A percentile compares a stretch with the other conserved stretches of the same genome.
These are phyloP conservation scores for Pittosporum tobira DNA, from an alignment of 129 eudicot species.

Conservation along the genomic window DNA sequence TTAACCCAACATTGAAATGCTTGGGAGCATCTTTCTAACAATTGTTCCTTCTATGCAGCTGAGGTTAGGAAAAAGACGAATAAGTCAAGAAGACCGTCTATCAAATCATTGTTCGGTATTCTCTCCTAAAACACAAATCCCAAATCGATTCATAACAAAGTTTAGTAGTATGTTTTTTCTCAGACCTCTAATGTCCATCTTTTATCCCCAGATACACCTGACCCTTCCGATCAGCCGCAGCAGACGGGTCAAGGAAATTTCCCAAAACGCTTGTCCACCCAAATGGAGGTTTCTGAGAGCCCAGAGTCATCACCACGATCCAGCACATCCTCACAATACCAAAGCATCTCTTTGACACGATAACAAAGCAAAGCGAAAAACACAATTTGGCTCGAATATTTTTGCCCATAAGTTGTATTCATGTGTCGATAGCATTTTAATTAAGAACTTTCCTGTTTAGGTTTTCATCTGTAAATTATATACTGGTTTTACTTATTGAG, in stretches of 20 bases:
- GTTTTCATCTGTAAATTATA: constrained; percentile 12
- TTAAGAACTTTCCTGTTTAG: neutral
- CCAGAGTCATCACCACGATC: constrained; percentile 15
- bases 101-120: constrained; percentile 13
- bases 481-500: neutral
- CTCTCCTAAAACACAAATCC: neutral
- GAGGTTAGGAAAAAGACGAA: constrained; percentile 17
- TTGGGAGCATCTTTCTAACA: neutral
- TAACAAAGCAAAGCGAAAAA: neutral
- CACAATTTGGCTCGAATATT: neutral
- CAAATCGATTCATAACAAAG: neutral
- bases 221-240: neutral
- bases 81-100: constrained; percentile 11
- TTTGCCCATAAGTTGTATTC: neutral
- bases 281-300: constrained; percentile 19
- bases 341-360: neutral
- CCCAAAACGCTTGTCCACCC: constrained; percentile 4
- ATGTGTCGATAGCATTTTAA: neutral
- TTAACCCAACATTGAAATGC: neutral
- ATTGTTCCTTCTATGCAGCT: constrained; percentile 5
- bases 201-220: neutral
- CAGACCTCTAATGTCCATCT: neutral
- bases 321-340: constrained; percentile 4
- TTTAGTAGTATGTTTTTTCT: neutral
- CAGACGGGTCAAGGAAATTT: constrained; percentile 1